Base-by-base conservation (phyloP, 768 basidiomycete genomes). In the Tephrocybe sp. region DNA sequence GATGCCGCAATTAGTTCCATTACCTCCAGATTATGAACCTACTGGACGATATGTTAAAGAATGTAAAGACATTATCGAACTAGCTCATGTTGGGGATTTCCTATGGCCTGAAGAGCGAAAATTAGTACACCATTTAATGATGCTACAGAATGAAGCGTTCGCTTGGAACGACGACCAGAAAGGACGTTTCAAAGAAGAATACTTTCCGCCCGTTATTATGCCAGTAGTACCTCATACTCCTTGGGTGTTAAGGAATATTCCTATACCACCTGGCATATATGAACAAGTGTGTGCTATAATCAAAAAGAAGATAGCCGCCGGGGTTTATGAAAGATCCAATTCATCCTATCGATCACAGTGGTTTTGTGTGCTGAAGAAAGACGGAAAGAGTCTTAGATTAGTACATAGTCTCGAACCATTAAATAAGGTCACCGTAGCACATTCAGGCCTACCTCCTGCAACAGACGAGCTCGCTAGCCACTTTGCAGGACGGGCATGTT, bases 311-410 rank as follows among this genome's bases (percentile, higher is more conserved):
- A 61, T 67, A 11, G 50, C 41, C 2, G 50, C 68, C 0, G 68
- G 69, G 0, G 62, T 70, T 0, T 73, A 73, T 38, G 64, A 74
- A 49, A 63, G 57, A 0, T 67, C 64, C 0, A 62, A 67, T n/a
- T 65, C n/a, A n/a, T n/a, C n/a, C n/a, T n/a, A n/a, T n/a, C n/a
- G n/a, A n/a, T n/a, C n/a, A n/a, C n/a, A n/a, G n/a, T n/a, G n/a
- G n/a, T n/a, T n/a, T n/a, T n/a, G n/a, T n/a, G n/a, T n/a, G n/a
- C n/a, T n/a, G n/a, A n/a, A n/a, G n/a, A n/a, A n/a, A n/a, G n/a
- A n/a, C n/a, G n/a, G n/a, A n/a, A n/a, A n/a, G n/a, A n/a, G n/a
- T n/a, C n/a, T n/a, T n/a, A n/a, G n/a, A n/a, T n/a, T n/a, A n/a
- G n/a, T n/a, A n/a, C n/a, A n/a, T n/a, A n/a, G n/a, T n/a, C n/a